These are phyloP conservation scores for Gentiana macrophylla DNA, from an alignment of 257 asterid species.

Conservation along the genomic window DNA sequence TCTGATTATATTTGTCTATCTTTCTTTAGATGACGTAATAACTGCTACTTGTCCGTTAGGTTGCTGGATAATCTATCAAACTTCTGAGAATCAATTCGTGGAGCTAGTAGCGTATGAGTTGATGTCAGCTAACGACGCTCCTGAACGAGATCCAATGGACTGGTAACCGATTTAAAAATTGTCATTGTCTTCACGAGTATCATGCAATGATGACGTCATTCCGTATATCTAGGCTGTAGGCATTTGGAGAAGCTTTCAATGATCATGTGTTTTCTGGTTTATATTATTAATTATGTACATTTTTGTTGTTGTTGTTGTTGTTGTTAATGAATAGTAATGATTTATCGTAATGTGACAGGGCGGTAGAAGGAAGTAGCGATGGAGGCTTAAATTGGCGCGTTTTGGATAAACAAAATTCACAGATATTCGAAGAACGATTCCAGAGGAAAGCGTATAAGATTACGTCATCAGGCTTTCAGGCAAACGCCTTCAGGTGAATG, in stretches of 20 bases:
- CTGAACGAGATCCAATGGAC: conserved; percentile 93
- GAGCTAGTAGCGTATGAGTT: conserved; percentile 71
- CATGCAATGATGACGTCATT: no score
- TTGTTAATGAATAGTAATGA: neutral
- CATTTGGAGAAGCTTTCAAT: neutral
- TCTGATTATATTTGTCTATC: neutral
- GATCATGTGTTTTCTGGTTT: neutral
- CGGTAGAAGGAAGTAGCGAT: conserved; percentile 77
- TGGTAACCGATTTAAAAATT: conserved; percentile 35
- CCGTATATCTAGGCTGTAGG: no score
- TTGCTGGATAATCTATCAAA: conserved; percentile 79
- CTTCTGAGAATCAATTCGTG: conserved; percentile 35
- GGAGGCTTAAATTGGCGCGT: conserved; percentile 71
- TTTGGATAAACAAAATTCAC: conserved; percentile 56
- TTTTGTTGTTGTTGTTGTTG: neutral
- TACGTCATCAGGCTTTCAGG: conserved; percentile 32
- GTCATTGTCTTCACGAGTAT: no score
- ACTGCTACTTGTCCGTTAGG: conserved; percentile 25
- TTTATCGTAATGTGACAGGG: conserved; percentile 27
- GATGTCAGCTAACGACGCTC: conserved; percentile 95
- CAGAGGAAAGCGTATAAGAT: conserved; percentile 55
- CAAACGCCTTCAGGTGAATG: conserved; percentile 81
- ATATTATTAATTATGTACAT: neutral
- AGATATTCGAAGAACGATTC: conserved; percentile 60
- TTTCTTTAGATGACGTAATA: no score